These are phyloP conservation scores for Globisporangium spinosum DNA, from an alignment of 352 stramenopile species.

Conservation along the genomic window DNA sequence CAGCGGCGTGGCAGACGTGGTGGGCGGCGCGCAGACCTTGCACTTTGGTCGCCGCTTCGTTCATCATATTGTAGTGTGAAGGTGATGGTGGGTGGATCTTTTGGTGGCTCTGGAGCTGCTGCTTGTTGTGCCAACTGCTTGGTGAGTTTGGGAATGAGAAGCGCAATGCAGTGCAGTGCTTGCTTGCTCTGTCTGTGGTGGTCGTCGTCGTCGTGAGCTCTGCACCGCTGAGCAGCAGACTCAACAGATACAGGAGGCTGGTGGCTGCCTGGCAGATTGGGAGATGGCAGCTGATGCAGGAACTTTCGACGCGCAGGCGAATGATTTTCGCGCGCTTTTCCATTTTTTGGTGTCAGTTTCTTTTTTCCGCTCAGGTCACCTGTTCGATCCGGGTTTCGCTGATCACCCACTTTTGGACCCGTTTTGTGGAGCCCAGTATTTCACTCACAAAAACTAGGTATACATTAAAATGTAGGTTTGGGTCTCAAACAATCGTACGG, in stretches of 20 bases:
- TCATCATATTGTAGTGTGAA: conserved; percentile 2
- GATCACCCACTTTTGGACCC: neutral
- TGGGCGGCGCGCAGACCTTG: neutral
- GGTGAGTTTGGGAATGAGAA: conserved; percentile 1
- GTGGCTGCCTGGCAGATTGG: neutral
- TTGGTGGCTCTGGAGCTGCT: neutral
- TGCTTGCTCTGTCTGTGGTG: neutral
- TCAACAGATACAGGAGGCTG: neutral
- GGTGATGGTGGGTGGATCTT: neutral
- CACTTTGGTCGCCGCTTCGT: conserved; percentile 2
- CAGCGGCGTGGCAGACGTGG: neutral
- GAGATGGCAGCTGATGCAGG: neutral
- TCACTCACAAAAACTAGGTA: neutral
- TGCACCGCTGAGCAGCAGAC: neutral
- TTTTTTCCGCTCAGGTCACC: neutral
- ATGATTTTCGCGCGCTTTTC: conserved; percentile 14
- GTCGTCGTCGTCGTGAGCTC: conserved; percentile 2
- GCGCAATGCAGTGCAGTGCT: neutral
- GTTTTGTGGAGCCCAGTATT: neutral
- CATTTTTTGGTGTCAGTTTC: neutral
- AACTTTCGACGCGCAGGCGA: conserved; percentile 5
- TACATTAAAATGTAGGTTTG: neutral
- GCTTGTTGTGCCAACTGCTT: neutral
- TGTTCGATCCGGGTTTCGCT: neutral
- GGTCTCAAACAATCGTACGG: neutral